Conservation (phyloP, 2,329 filamentous ascomycete species). For the Orbilia ellipsospora region DNA sequence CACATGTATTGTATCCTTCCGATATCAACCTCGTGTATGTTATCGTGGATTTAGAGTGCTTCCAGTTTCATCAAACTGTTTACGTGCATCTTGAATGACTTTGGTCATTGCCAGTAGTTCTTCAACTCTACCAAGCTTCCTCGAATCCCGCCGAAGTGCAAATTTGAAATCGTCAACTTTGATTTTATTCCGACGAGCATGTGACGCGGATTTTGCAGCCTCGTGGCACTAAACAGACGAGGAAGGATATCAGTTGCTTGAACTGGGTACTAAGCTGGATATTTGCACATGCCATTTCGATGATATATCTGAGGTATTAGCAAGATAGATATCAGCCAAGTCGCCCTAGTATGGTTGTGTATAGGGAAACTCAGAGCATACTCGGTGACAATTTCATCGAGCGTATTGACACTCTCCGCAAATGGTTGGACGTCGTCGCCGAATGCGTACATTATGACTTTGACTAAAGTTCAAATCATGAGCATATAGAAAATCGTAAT, state of each 20-base stretch:
- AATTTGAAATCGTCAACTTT: conserved; percentile 99
- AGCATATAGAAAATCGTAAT: conserved; percentile 12
- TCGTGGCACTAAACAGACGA: conserved; percentile 64
- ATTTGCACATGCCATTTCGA: conserved; percentile 27
- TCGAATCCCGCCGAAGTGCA: conserved; percentile 83
- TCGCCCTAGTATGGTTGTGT: not conserved
- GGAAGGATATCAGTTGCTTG: not conserved
- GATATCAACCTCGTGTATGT: no score
- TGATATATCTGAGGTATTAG: conserved; percentile 22
- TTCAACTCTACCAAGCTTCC: conserved; percentile 87
- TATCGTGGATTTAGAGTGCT: conserved; percentile 48
- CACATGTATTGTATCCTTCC: not conserved
- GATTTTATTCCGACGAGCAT: conserved; percentile 91
- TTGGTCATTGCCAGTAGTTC: conserved; percentile 90
- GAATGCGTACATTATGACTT: conserved; percentile 80
- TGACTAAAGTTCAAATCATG: conserved; percentile 67
- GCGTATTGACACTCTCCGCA: conserved; percentile 82
- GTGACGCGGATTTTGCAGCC: conserved; percentile 84
- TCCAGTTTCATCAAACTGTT: conserved; percentile 72
- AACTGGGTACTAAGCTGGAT: not conserved
- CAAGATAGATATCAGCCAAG: not conserved
- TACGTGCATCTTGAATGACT: conserved; percentile 83
- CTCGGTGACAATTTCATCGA: conserved; percentile 96
- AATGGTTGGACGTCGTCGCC: conserved; percentile 83
- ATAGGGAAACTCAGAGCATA: conserved; percentile 79